phyloP scores from a whole-genome alignment of 768 basidiomycete genomes.

The Lentinula guzmanii region DNA sequence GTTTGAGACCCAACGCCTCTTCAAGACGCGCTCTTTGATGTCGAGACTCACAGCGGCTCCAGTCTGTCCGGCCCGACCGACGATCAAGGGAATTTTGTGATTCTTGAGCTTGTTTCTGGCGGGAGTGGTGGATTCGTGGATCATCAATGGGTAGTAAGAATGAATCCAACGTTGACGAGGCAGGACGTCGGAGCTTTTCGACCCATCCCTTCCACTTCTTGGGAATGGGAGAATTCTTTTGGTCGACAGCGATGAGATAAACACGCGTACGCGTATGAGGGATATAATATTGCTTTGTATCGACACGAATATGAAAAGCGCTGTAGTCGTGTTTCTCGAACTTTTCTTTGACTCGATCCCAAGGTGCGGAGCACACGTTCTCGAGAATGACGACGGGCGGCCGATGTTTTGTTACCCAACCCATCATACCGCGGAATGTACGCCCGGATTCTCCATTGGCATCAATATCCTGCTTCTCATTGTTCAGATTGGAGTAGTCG shows the following conservation, averaged over 20 bases:
- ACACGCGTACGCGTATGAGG: conserved; percentile 92
- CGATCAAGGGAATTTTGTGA: conserved; percentile 59
- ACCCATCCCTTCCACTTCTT: conserved; percentile 63
- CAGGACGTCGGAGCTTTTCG: conserved; percentile 68
- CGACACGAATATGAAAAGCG: conserved; percentile 63
- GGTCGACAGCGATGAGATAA: conserved; percentile 77
- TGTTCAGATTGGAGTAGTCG: conserved; percentile 95
- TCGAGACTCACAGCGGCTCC: conserved; percentile 89
- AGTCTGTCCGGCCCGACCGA: conserved; percentile 74
- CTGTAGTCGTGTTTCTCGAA: conserved; percentile 75
- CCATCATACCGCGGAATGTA: conserved; percentile 93
- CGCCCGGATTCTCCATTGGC: conserved; percentile 89
- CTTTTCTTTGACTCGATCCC: conserved; percentile 68
- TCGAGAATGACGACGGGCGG: conserved; percentile 92
- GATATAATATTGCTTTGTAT: conserved; percentile 88
- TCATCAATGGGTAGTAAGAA: conserved; percentile 91
- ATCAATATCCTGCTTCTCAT: conserved; percentile 84
- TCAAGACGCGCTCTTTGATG: conserved; percentile 85
- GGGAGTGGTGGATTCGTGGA: conserved; percentile 83
- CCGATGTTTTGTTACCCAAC: conserved; percentile 81
- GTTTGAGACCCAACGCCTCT: conserved; percentile 73
- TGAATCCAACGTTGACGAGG: conserved; percentile 85
- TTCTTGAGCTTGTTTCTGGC: conserved; percentile 77
- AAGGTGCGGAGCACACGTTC: conserved; percentile 90
- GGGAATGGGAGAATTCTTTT: conserved; percentile 54